Evolutionary conservation across 2,329 filamentous ascomycete species (phyloP).

Genomic region (Xylaria arbuscula): DNA sequence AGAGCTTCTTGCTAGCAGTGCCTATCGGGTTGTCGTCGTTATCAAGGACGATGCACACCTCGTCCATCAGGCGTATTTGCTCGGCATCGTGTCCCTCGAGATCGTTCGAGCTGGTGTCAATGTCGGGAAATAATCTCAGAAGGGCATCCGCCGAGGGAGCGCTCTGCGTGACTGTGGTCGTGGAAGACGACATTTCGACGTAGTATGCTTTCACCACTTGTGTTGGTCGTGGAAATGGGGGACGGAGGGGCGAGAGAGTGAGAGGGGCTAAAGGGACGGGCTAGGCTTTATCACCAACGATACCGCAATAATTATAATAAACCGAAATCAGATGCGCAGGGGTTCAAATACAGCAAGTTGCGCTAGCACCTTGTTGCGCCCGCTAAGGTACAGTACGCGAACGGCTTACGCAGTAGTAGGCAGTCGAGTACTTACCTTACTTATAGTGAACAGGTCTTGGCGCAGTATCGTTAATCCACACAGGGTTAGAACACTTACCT

Average conservation of each 20-base stretch:
- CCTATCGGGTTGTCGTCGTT: constrained; percentile 93
- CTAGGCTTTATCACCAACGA: constrained; percentile 26
- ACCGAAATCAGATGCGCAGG: constrained; percentile 11
- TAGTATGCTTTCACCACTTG: constrained; percentile 16
- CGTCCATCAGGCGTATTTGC: constrained; percentile 98
- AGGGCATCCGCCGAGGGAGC: constrained; percentile 85
- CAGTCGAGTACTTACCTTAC: too few species aligned
- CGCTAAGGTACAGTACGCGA: neutral
- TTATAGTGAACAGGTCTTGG: too few species aligned
- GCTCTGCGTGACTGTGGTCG: constrained; percentile 60
- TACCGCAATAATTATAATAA: neutral
- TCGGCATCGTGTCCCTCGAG: constrained; percentile 95
- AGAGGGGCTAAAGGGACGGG: constrained; percentile 29
- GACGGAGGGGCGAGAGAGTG: constrained; percentile 15
- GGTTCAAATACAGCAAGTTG: constrained; percentile 11
- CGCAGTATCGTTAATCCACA: neutral
- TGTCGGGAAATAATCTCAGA: constrained; percentile 87
- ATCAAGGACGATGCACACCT: constrained; percentile 97
- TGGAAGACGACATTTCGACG: constrained; percentile 46
- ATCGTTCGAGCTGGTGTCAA: constrained; percentile 76
- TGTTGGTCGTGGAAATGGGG: constrained; percentile 23
- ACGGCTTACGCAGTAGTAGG: neutral
- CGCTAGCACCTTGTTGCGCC: neutral
- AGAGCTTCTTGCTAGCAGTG: constrained; percentile 97
- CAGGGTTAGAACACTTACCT: neutral